These are phyloP conservation scores for Calonectria fujianensis DNA, from an alignment of 2,329 filamentous ascomycete genomes.

Conservation along the genomic window DNA sequence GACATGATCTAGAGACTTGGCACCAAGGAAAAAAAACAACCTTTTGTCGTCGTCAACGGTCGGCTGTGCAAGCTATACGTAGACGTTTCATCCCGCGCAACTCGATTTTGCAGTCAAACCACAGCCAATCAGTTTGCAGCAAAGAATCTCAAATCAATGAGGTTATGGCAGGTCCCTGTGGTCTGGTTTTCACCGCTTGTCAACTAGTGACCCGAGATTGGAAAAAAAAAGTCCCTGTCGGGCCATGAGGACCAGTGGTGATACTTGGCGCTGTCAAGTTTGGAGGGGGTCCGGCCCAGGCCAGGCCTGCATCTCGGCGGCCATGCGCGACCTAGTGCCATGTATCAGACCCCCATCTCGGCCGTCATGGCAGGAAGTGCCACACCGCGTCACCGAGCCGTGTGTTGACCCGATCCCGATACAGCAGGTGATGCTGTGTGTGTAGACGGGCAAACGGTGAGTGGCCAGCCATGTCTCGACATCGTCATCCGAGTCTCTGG, in stretches of 20 bases:
- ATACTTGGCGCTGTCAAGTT: slow-evolving; percentile 30
- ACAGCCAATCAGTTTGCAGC: slow-evolving; percentile 10
- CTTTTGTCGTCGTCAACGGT: slow-evolving; percentile 37
- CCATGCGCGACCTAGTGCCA: slow-evolving; percentile 13
- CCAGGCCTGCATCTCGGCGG: slow-evolving; percentile 22
- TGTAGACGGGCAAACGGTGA: slow-evolving; percentile 14
- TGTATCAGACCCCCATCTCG: background rate
- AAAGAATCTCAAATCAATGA: slow-evolving; percentile 30
- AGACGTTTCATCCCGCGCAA: slow-evolving; percentile 3
- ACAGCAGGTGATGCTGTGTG: slow-evolving; percentile 20
- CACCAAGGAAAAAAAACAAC: slow-evolving; percentile 28
- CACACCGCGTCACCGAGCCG: slow-evolving; percentile 31
- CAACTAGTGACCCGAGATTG: background rate
- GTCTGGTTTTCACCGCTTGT: slow-evolving; percentile 1
- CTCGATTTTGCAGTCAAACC: background rate
- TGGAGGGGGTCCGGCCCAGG: slow-evolving; percentile 14
- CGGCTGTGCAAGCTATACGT: slow-evolving; percentile 35
- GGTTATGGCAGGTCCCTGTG: slow-evolving; percentile 25
- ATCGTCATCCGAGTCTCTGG: slow-evolving; percentile 21
- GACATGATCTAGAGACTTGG: slow-evolving; percentile 25
- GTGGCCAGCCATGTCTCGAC: slow-evolving; percentile 17
- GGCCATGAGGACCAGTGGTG: slow-evolving; percentile 15
- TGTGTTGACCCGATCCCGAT: slow-evolving; percentile 27
- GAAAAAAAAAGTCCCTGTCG: background rate
- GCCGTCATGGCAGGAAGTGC: slow-evolving; percentile 1